A percentile compares a stretch with the other conserved stretches of the same genome.
Conservation (phyloP, 169 alveolate genomes). For the Plasmodium chabaudi region DNA sequence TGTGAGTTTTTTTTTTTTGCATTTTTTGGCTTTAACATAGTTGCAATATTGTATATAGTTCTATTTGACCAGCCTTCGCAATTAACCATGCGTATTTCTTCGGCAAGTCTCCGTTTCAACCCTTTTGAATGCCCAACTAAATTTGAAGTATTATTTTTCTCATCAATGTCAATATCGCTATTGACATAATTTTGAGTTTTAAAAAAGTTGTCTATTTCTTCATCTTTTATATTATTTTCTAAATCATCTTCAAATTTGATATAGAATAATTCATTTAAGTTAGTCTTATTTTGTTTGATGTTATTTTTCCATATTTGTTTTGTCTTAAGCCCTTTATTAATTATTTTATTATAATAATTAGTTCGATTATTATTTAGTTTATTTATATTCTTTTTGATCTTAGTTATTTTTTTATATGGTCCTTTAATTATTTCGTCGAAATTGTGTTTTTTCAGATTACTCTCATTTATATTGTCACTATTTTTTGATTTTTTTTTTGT, state of each 20-base stretch:
- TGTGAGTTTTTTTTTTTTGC: background rate
- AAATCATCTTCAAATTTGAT: constrained; percentile 20
- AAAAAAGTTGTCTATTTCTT: constrained; percentile 18
- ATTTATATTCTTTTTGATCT: too few species aligned
- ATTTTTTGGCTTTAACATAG: background rate
- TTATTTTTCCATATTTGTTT: background rate
- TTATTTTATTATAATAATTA: too few species aligned
- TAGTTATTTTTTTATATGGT: too few species aligned
- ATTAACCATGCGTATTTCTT: too few species aligned
- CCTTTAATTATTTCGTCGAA: too few species aligned
- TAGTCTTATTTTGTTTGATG: too few species aligned
- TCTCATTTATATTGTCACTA: too few species aligned
- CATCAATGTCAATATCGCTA: background rate
- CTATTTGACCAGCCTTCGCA: too few species aligned
- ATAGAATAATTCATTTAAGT: background rate
- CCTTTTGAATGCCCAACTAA: background rate
- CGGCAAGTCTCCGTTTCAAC: background rate
- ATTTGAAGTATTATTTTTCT: background rate
- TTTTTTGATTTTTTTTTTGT: too few species aligned
- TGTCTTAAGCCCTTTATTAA: background rate
- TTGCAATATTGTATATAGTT: too few species aligned
- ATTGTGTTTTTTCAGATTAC: too few species aligned
- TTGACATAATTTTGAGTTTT: background rate
- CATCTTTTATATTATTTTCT: constrained; percentile 21
- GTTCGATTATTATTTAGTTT: too few species aligned